phyloP scores from a whole-genome alignment of 2,329 filamentous ascomycete genomes.

The Falciphora oryzae region DNA sequence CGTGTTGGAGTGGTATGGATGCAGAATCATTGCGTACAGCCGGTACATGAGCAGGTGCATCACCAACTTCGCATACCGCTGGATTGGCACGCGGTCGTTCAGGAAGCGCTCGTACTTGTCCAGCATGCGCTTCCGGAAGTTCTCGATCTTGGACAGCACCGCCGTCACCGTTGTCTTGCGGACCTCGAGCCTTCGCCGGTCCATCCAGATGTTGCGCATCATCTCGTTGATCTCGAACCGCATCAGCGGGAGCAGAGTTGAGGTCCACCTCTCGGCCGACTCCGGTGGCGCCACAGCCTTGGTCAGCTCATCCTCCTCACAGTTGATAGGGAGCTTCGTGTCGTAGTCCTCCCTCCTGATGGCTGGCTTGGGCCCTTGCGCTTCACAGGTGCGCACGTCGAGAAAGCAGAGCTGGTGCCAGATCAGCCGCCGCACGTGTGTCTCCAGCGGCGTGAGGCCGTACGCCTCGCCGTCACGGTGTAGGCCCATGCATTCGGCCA shows the following conservation, averaged over 20 bases:
- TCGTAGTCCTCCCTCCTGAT: constrained; percentile 73
- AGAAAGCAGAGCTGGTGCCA: constrained; percentile 77
- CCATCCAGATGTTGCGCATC: constrained; percentile 64
- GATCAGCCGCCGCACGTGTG: constrained; percentile 63
- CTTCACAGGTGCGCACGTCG: constrained; percentile 68
- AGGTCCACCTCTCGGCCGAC: constrained; percentile 55
- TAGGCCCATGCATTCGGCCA: constrained; percentile 73
- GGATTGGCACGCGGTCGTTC: constrained; percentile 52
- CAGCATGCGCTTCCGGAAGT: constrained; percentile 58
- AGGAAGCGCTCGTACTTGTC: constrained; percentile 61
- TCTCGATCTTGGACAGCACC: constrained; percentile 62
- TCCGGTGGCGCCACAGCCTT: constrained; percentile 33
- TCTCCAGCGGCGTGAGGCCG: constrained; percentile 60
- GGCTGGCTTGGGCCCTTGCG: constrained; percentile 64
- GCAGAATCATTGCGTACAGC: constrained; percentile 61
- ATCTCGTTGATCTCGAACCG: constrained; percentile 70
- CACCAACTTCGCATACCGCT: constrained; percentile 57
- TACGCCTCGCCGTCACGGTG: constrained; percentile 66
- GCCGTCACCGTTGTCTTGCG: constrained; percentile 56
- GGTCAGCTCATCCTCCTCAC: constrained; percentile 59
- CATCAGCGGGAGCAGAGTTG: constrained; percentile 61
- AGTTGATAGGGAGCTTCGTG: constrained; percentile 65
- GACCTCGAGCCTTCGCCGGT: constrained; percentile 58
- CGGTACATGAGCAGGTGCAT: constrained; percentile 59
- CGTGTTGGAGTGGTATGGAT: constrained; percentile 55